Evolutionary conservation across 768 basidiomycete species (phyloP), one percentile per base, ranked within the genome.

Genomic region (Punctularia strigosozonata): DNA sequence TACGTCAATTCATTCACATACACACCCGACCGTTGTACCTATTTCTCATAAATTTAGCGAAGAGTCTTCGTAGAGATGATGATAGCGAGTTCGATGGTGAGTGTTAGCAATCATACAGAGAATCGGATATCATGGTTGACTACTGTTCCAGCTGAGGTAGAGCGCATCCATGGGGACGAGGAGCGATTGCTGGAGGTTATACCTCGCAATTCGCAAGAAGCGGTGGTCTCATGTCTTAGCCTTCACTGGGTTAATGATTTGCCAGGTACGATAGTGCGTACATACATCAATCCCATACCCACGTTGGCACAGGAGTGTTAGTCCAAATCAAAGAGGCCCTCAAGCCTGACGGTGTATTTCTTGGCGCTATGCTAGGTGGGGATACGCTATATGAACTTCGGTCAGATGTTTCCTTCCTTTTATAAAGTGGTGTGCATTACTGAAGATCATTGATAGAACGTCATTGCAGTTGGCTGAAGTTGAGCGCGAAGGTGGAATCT

Each of bases 201-300:
- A 8, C 64, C 69, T 4, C 75, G 65, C 2, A 71, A 82, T 43
- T 86, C 88, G 12, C 83, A 92, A 53, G 94, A 98, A 52, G 89
- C 86, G 14, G 75, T 97, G 33, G 78, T 95, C 19, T 92, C 89
- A 10, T 92, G 88, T 54, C 69, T 95, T 3, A 82, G 80, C 48
- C 67, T 98, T 31, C 95, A 99, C 46, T 99, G 95, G 95, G 76
- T 95, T 10, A 98, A 98, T 49, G 95, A 99, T 61, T 71, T 99
- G 5, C 94, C 91, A 44, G 90, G 92, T 87, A 23, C 20, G 68
- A 34, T 22, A 25, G 21, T 30, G 25, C 13, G 15, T 37, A 7
- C 25, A 17, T 22, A 17, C 8, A 14, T 6, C 25, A 22, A 14
- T 23, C 41, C 14, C 33, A 33, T 14, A 40, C 24, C 31, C 6